Evolutionary conservation across 2,329 filamentous ascomycete species (phyloP), one percentile per base, ranked within the genome.

Genomic region (Verticillium zaregamsianum): DNA sequence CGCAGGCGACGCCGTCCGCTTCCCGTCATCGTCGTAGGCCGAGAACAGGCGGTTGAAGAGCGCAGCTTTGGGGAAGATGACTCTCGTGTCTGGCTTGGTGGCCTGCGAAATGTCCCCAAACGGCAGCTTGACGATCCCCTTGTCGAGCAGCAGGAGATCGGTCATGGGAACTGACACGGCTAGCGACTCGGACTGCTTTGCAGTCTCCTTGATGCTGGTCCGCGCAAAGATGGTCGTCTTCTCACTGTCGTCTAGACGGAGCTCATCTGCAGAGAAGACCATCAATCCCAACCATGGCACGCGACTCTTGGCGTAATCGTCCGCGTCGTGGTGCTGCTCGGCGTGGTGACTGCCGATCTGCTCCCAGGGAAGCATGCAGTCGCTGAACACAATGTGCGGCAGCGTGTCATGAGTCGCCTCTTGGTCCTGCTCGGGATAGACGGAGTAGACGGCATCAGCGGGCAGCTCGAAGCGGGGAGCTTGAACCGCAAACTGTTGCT

Each of bases 321-420:
- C 55, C 3, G 28, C 7, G 20, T 28, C 15, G 35, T 37, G 25
- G 9, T 31, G 6, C 59, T 55, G 59, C 15, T 55, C 55, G 63
- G 0, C 61, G 61, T 20, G 8, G n/a, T 11, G 7, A 9, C 67
- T 73, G 1, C 63, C 72, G 0, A 65, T 17, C 1, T 77, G 63
- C 64, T 78, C 75, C 80, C 80, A 82, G 0, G 79, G 79, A 1
- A 80, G 63, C 60, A 75, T 71, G 0, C 78, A 74, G 62, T 81
- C 77, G 1, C 65, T 77, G 23, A 82, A 68, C 5, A 82, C 76
- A 0, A 82, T 65, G 64, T 82, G 79, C 1, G 80, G 80, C 3
- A 82, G 64, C 1, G 76, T 72, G 0, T 67, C 39, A 5, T 60
- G 61, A 1, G 69, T 62, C n/a, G 74, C 79, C 0, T 63, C 49